Evolutionary conservation across 176 grass and related monocot species (phyloP), one percentile per base, ranked within the genome.

Genomic region (Hordeum marinum): DNA sequence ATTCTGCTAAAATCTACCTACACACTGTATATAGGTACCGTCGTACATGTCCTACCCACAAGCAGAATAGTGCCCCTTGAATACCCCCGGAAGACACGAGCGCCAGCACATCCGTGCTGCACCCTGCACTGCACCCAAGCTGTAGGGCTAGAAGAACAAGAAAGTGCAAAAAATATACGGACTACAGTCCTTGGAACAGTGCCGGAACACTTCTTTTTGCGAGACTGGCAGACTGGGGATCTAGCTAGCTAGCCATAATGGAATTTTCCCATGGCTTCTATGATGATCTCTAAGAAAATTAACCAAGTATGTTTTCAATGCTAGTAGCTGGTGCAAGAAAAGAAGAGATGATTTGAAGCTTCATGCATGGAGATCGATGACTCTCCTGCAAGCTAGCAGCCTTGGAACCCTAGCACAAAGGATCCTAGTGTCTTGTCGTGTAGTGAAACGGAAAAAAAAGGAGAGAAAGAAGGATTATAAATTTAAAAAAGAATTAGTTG

Each of bases 391-490:
- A 55, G 1, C 40, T 73, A 74, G 71, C 42, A 75, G 80, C 83
- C 84, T 89, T 84, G 87, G 87, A 92, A 92, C 80, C 87, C 80
- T 85, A 93, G 78, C 59, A 86, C 80, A 86, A 86, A 74, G 85
- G 81, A 31, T 76, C 84, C 52, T 68, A 75, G 81, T 62, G 79
- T 70, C 75, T 23, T 86, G 83, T 84, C 84, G 86, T 65, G n/a
- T 52, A 62, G 12, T 12, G 71, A 8, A 15, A 20, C 32, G 14
- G 42, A 34, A 24, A 55, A 35, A 6, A 40, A 35, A 7, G 63
- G 41, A 31, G 25, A 61, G 31, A 85, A 20, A 41, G 15, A 64
- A 9, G 20, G 61, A 39, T 50, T 62, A 32, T 29, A 66, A 9
- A 52, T 18, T 39, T 21, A 41, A 72, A 76, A 62, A 77, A 24